These are phyloP conservation scores for Flaveria robusta DNA, from an alignment of 129 eudicot species.

Conservation along the genomic window DNA sequence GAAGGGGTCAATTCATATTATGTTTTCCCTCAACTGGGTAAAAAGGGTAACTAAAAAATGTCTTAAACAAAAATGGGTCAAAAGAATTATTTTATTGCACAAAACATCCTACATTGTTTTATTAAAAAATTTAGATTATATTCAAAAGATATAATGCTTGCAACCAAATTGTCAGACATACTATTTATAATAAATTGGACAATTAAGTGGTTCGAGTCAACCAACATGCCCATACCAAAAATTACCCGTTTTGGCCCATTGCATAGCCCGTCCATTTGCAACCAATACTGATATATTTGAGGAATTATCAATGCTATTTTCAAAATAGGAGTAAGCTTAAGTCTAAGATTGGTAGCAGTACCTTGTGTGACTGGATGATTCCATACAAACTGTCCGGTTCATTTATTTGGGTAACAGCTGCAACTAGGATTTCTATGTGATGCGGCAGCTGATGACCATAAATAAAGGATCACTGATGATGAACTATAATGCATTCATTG, in stretches of 20 bases:
- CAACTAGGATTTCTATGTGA: conserved; percentile 77
- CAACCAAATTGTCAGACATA: not conserved
- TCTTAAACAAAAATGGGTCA: not conserved
- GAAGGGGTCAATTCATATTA: not conserved
- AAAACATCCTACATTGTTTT: not conserved
- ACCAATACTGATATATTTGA: conserved; percentile 1
- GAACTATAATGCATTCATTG: not conserved
- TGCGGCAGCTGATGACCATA: conserved; percentile 64
- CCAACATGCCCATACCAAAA: not conserved
- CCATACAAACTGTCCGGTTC: conserved; percentile 99
- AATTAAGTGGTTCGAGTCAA: not conserved
- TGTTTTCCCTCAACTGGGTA: not conserved
- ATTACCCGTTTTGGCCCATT: not conserved
- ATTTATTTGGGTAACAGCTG: conserved; percentile 95
- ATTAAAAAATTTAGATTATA: not conserved
- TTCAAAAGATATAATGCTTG: not conserved
- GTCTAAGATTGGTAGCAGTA: conserved; percentile 30
- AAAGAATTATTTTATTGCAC: not conserved
- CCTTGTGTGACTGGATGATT: conserved; percentile 93
- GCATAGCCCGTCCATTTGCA: not conserved
- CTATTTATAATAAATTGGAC: not conserved
- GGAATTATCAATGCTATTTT: not conserved
- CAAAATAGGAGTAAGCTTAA: not conserved
- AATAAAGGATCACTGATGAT: not conserved
- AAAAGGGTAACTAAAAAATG: conserved; percentile 4